Percentiles rank a stretch among this genome's conserved stretches.
phyloP scores from a whole-genome alignment of 225 moss, liverwort and hornwort genomes.

The Physcomitrellopsis africana region DNA sequence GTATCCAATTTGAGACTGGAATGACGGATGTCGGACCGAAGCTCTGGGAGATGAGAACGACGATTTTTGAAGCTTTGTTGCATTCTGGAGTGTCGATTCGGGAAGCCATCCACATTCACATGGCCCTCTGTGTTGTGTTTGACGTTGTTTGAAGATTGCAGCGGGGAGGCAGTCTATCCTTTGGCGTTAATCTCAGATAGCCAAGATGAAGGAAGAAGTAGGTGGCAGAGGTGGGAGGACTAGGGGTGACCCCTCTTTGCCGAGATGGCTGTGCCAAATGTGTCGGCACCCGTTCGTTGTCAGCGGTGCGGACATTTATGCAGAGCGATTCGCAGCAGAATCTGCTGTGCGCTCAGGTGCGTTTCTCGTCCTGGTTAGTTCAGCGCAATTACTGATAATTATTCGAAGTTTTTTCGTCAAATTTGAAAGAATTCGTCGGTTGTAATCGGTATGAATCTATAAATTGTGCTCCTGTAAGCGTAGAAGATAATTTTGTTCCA shows the following conservation, averaged over 20 bases:
- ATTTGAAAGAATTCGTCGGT: conserved; percentile 16
- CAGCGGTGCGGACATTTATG: conserved; percentile 79
- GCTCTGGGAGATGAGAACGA: too few species aligned
- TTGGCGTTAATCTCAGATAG: background rate
- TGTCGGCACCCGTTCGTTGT: conserved; percentile 83
- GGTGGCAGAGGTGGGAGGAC: conserved; percentile 43
- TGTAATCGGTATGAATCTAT: background rate
- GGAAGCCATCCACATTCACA: too few species aligned
- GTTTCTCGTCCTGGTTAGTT: background rate
- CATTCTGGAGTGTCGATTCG: too few species aligned
- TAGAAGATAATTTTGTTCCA: conserved; percentile 4
- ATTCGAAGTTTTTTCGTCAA: background rate
- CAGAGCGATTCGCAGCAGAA: conserved; percentile 74
- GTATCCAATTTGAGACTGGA: too few species aligned
- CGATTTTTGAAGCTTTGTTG: too few species aligned
- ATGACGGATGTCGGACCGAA: too few species aligned
- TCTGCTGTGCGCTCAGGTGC: conserved; percentile 66
- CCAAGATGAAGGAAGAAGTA: conserved; percentile 47
- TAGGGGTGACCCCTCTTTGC: conserved; percentile 74
- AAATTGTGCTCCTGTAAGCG: background rate
- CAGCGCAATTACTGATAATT: background rate
- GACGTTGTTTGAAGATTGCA: too few species aligned
- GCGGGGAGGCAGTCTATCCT: too few species aligned
- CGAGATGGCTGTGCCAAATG: conserved; percentile 88
- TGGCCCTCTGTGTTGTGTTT: too few species aligned